These are phyloP conservation scores for Brassica incana DNA, from an alignment of 345 rosid genomes.

Conservation along the genomic window DNA sequence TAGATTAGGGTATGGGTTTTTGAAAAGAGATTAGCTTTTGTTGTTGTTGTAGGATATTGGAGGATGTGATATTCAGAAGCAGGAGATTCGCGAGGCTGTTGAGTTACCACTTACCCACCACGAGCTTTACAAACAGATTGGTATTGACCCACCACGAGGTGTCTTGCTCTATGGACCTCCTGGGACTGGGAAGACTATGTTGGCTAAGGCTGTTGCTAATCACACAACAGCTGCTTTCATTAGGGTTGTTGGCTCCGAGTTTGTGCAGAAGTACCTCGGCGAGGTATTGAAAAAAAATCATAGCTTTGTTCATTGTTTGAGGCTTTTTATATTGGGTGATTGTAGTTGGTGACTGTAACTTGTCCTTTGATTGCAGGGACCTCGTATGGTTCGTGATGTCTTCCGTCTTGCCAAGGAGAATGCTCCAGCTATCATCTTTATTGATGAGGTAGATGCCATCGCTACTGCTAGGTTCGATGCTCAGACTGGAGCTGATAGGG, in stretches of 20 bases:
- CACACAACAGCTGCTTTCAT: slow-evolving; percentile 97
- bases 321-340: background rate
- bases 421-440: slow-evolving; percentile 97
- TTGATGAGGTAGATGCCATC: slow-evolving; percentile 97
- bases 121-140: slow-evolving; percentile 92
- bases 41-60: slow-evolving; percentile 74
- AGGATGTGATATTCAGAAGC: slow-evolving; percentile 98
- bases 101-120: slow-evolving; percentile 96
- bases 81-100: slow-evolving; percentile 98
- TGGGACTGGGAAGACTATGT: slow-evolving; percentile 98
- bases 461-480: slow-evolving; percentile 99
- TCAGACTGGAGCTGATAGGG: slow-evolving; percentile 99
- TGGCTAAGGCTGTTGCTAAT: slow-evolving; percentile 98
- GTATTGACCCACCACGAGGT: slow-evolving; percentile 99
- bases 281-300: slow-evolving; percentile 68
- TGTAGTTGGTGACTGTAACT: background rate
- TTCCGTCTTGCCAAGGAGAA: slow-evolving; percentile 98
- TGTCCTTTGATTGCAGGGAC: slow-evolving; percentile 55
- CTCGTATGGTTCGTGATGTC: slow-evolving; percentile 99
- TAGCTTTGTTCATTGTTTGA: background rate
- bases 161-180: slow-evolving; percentile 97
- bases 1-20: slow-evolving; percentile 23
- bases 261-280: slow-evolving; percentile 98
- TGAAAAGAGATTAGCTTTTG: background rate
- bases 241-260: slow-evolving; percentile 98